A percentile compares a stretch with the other conserved stretches of the same genome.
Evolutionary conservation across 1,284 basidiomycete species (phyloP).

Genomic region (Papiliotrema fonsecae): DNA sequence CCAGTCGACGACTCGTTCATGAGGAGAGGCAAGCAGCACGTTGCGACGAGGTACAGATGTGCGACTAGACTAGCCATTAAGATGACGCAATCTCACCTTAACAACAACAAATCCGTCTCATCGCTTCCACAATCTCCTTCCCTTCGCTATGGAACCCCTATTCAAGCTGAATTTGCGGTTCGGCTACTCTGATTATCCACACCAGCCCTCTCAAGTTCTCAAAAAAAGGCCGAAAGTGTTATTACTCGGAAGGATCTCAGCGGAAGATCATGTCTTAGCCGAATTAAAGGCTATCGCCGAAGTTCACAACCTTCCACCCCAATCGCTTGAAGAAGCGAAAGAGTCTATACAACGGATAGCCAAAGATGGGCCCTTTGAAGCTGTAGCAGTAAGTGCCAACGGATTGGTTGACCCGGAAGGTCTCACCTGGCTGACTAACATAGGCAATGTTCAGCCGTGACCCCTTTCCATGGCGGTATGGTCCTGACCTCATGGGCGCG

Average conservation of each 20-base stretch:
- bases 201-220: no score
- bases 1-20: no score
- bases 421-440: neutral
- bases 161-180: no score
- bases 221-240: constrained; percentile 5
- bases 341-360: neutral
- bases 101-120: no score
- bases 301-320: neutral
- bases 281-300: constrained; percentile 3
- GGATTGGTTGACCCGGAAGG: no score
- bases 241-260: constrained; percentile 1
- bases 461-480: constrained; percentile 3
- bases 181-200: no score
- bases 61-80: no score
- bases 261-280: neutral
- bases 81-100: no score
- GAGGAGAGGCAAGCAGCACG: no score
- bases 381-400: constrained; percentile 5
- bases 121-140: no score
- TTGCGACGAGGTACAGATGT: no score
- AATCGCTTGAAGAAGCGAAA: neutral
- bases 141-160: no score
- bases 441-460: neutral
- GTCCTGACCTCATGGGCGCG: neutral
- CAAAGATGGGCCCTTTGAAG: constrained; percentile 7